phyloP scores from a whole-genome alignment of 768 basidiomycete species.

The Rhodotorula toruloides region DNA sequence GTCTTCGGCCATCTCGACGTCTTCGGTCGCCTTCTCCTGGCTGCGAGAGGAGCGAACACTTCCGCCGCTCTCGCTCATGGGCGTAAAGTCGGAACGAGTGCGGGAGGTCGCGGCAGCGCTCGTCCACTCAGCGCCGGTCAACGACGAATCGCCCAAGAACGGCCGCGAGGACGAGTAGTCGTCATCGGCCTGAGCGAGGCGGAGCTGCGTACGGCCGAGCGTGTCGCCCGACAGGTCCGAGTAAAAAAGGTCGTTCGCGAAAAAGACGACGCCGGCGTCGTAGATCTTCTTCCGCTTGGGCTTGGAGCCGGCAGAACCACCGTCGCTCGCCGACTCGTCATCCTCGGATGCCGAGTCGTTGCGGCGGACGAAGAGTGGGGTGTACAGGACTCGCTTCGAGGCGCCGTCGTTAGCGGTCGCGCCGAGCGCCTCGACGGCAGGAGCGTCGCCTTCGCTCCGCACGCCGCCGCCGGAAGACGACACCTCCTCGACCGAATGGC shows the following conservation, averaged over 20 bases:
- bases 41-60: background rate
- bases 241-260: slow-evolving; percentile 27
- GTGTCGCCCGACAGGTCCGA: slow-evolving; percentile 34
- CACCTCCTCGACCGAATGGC: slow-evolving; percentile 6
- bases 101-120: background rate
- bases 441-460: background rate
- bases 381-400: slow-evolving; percentile 13
- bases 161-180: background rate
- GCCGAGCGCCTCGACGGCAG: slow-evolving; percentile 7
- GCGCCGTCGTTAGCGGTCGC: background rate
- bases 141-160: background rate
- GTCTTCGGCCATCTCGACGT: background rate
- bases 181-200: background rate
- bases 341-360: background rate
- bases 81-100: background rate
- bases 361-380: slow-evolving; percentile 13
- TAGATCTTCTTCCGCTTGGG: slow-evolving; percentile 12
- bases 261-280: slow-evolving; percentile 33
- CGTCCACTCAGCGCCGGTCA: background rate
- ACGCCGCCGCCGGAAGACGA: background rate
- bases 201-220: background rate
- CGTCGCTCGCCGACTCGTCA: background rate
- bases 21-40: background rate
- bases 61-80: background rate
- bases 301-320: too few species aligned